These are phyloP conservation scores for Xylariomycetidae sp. DNA, from an alignment of 2,329 filamentous ascomycete species.

Conservation along the genomic window DNA sequence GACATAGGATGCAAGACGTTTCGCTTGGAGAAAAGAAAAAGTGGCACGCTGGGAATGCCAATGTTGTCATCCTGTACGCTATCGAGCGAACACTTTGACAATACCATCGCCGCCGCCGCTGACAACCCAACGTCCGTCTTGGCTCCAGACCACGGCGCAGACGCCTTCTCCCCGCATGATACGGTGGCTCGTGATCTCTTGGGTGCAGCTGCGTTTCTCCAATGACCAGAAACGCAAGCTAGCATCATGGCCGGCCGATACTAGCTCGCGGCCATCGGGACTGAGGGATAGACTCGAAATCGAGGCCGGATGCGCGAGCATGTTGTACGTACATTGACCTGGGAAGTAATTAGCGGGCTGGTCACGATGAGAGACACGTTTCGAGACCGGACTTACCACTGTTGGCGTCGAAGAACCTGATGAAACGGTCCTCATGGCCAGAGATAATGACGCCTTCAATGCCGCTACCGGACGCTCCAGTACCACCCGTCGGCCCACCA, in stretches of 20 bases:
- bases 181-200: constrained; percentile 89
- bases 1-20: too few species aligned
- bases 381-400: constrained; percentile 64
- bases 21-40: too few species aligned
- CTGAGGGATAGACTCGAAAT: constrained; percentile 89
- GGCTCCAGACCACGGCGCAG: constrained; percentile 90
- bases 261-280: constrained; percentile 87
- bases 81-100: constrained; percentile 80
- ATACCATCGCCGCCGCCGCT: constrained; percentile 92
- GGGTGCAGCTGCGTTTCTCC: constrained; percentile 90
- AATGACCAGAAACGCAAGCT: constrained; percentile 95
- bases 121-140: constrained; percentile 90
- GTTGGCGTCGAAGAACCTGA: constrained; percentile 97
- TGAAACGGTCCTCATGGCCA: constrained; percentile 92
- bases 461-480: constrained; percentile 60
- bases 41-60: too few species aligned
- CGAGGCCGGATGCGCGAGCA: constrained; percentile 91
- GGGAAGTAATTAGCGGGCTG: neutral
- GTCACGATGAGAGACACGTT: neutral
- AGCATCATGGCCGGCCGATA: constrained; percentile 93
- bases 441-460: constrained; percentile 93
- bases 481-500: constrained; percentile 71
- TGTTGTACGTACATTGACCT: constrained; percentile 99
- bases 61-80: too few species aligned
- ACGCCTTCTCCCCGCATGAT: constrained; percentile 95